A percentile compares a stretch with the other conserved stretches of the same genome.
Conservation (phyloP, 2,329 filamentous ascomycete species). For the Fusarium papillatum region DNA sequence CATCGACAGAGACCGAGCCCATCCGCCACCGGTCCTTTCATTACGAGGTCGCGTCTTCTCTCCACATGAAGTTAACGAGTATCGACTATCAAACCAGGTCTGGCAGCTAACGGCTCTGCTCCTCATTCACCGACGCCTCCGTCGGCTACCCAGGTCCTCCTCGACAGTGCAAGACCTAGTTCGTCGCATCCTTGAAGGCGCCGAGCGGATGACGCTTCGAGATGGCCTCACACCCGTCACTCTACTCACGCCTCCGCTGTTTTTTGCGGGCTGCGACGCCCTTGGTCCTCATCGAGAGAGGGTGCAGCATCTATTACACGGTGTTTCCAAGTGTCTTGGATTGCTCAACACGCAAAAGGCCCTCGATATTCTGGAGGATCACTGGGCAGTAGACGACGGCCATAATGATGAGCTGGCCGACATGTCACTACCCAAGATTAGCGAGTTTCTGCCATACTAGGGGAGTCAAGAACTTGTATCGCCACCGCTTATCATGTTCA, state of each 20-base stretch:
- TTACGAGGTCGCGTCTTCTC: conserved; percentile 17
- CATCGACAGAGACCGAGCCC: conserved; percentile 19
- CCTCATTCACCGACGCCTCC: conserved; percentile 29
- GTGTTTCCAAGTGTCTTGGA: conserved; percentile 24
- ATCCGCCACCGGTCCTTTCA: conserved; percentile 29
- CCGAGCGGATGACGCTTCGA: conserved; percentile 27
- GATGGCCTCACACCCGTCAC: conserved; percentile 33
- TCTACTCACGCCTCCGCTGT: conserved; percentile 25
- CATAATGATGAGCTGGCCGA: conserved; percentile 27
- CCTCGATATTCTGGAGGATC: conserved; percentile 27
- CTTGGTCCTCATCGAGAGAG: conserved; percentile 19
- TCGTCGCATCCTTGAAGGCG: conserved; percentile 1
- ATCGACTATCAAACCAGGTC: conserved; percentile 32
- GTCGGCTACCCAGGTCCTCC: conserved; percentile 20
- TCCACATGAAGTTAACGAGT: conserved; percentile 24
- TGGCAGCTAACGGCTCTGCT: conserved; percentile 33
- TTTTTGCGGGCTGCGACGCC: conserved; percentile 33
- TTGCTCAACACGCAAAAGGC: conserved; percentile 28
- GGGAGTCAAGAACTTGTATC: neutral
- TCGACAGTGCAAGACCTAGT: conserved; percentile 19
- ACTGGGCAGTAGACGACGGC: conserved; percentile 23
- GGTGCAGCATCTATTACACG: conserved; percentile 26
- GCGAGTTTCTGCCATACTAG: conserved; percentile 28
- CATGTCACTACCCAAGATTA: conserved; percentile 22
- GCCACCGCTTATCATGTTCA: neutral